These are phyloP conservation scores for Rosa rugosa DNA, from an alignment of 306 rosid genomes.

Conservation along the genomic window DNA sequence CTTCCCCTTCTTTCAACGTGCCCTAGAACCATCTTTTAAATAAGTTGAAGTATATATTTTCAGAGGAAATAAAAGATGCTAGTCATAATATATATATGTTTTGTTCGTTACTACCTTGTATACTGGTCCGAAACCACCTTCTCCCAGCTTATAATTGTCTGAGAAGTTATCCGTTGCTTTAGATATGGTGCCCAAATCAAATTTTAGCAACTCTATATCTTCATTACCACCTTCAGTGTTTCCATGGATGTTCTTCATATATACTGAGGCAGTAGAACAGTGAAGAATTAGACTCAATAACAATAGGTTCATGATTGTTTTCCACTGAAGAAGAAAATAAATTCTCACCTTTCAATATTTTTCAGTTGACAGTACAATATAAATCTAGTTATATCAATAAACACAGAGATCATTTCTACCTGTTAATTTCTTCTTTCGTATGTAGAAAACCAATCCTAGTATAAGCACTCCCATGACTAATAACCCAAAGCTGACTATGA, in stretches of 20 bases:
- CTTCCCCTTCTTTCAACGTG: conserved; percentile 36
- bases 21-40: conserved; percentile 32
- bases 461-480: background rate
- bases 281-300: background rate
- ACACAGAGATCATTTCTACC: background rate
- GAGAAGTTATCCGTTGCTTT: conserved; percentile 42
- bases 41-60: background rate
- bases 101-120: conserved; percentile 27
- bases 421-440: background rate
- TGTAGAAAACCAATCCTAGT: conserved; percentile 3
- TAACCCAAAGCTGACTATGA: background rate
- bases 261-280: background rate
- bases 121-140: conserved; percentile 61
- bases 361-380: no score
- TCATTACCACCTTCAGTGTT: conserved; percentile 10
- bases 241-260: background rate
- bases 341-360: background rate
- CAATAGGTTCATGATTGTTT: background rate
- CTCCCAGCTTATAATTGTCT: conserved; percentile 31
- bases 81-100: background rate
- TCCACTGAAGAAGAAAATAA: background rate
- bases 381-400: background rate
- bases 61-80: background rate
- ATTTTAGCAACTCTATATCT: conserved; percentile 36
- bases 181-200: conserved; percentile 27